Base-by-base conservation (phyloP, 257 asterid genomes). In the Solanum clarkiae region DNA sequence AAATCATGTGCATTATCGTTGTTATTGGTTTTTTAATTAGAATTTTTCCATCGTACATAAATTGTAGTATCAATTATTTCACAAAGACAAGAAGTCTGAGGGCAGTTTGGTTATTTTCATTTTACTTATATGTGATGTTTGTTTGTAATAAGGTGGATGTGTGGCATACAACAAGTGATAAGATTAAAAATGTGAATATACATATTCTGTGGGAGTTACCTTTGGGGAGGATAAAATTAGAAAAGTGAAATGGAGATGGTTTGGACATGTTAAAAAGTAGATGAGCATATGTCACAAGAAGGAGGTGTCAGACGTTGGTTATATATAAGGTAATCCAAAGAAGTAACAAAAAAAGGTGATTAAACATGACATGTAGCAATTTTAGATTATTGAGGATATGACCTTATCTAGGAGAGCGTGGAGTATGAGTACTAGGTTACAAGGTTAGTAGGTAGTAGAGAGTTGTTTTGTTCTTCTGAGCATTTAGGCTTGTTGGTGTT, bases 341-440 rank as follows among this genome's bases (percentile, higher is more conserved):
- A 56, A 1, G 0, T 0, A 60, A 1, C n/a, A 4, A 7, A 1
- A 6, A 6, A 0, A n/a, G 3, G 29, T n/a, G 29, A 59, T 59
- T n/a, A 59, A 0, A 60, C 1, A n/a, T 0, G 68, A 60, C 10
- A n/a, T 0, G 0, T 0, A 10, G 2, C 66, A 59, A 59, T 1
- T 59, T 59, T 10, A n/a, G 0, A 2, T n/a, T 51, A 59, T 12
- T 3, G 10, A 59, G 10, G 2, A 59, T 29, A 59, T 44, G 9
- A 45, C 1, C 51, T 45, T 8, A 45, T 1, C 1, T 45, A 8
- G n/a, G 32, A 59, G 0, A 3, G 15, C n/a, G 68, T 60, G 8
- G 4, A 60, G 32, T 0, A 10, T 4, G 68, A 32, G 5, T n/a
- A 60, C 15, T 60, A 59, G 16, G 15, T 0, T 10, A 59, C 15